These are phyloP conservation scores for Zanthoxylum bungeanum DNA, from an alignment of 345 rosid species.

Conservation along the genomic window DNA sequence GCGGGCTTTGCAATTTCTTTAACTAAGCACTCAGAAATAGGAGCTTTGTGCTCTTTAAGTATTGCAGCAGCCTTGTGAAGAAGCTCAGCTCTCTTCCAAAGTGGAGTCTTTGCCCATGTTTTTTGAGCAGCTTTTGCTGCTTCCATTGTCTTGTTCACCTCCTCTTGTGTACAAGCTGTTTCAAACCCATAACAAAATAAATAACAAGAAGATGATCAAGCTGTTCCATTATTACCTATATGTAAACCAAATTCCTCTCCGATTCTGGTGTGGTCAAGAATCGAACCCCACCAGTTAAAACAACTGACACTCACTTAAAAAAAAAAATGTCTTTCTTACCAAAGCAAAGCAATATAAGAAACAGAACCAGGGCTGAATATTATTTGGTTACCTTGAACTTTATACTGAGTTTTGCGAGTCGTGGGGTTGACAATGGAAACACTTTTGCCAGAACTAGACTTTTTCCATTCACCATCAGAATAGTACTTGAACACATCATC, in stretches of 20 bases:
- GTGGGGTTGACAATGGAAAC: constrained; percentile 84
- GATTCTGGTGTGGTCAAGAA: too few species aligned
- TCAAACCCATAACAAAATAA: constrained; percentile 14
- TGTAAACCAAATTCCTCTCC: neutral
- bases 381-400: constrained; percentile 71
- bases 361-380: neutral
- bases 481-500: constrained; percentile 87
- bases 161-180: constrained; percentile 93
- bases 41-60: constrained; percentile 77
- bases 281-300: neutral
- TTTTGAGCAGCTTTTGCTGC: constrained; percentile 79
- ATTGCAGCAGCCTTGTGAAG: constrained; percentile 96
- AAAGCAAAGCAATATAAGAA: neutral
- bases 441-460: constrained; percentile 72
- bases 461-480: constrained; percentile 83
- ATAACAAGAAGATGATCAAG: neutral
- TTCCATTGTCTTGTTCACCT: constrained; percentile 91
- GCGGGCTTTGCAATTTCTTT: constrained; percentile 99
- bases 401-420: constrained; percentile 81
- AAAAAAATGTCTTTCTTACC: too few species aligned
- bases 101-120: constrained; percentile 92
- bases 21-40: constrained; percentile 85
- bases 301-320: too few species aligned
- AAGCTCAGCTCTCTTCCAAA: constrained; percentile 98
- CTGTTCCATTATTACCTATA: neutral